phyloP scores from a whole-genome alignment of 306 rosid species.

The Ormosia emarginata region DNA sequence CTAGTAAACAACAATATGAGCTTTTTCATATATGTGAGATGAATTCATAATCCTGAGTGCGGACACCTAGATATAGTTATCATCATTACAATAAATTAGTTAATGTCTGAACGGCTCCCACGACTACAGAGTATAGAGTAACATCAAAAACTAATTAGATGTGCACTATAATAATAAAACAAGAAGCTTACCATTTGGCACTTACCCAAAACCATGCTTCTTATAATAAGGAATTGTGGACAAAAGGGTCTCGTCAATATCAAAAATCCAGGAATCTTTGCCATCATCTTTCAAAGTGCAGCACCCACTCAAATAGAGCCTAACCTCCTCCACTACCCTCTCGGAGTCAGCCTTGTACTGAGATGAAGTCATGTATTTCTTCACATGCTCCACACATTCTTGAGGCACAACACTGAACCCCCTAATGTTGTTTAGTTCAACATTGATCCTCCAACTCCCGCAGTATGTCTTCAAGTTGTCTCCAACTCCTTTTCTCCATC shows the following conservation, averaged over 20 bases:
- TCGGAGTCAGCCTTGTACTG: conserved; percentile 34
- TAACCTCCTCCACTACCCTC: conserved; percentile 28
- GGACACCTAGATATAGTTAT: conserved; percentile 9
- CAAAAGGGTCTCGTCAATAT: conserved; percentile 69
- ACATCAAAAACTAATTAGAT: neutral
- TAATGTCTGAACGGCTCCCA: neutral
- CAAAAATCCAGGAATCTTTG: conserved; percentile 70
- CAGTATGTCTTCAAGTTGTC: conserved; percentile 56
- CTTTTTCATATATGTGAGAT: neutral
- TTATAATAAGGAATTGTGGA: conserved; percentile 67
- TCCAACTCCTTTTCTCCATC: conserved; percentile 12
- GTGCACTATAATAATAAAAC: neutral
- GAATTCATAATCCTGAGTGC: neutral
- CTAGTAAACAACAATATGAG: neutral
- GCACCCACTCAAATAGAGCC: conserved; percentile 29
- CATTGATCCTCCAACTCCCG: conserved; percentile 79
- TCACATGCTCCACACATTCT: conserved; percentile 53
- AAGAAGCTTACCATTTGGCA: neutral
- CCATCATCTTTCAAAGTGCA: conserved; percentile 54
- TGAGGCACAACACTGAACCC: conserved; percentile 54
- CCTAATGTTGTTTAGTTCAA: conserved; percentile 42
- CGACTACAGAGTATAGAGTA: neutral
- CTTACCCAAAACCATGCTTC: conserved; percentile 39
- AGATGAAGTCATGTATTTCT: conserved; percentile 34
- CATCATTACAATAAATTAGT: neutral